Evolutionary conservation across 139 green algal species (phyloP), one percentile per base, ranked within the genome.

Genomic region (Picochlorum sp.): DNA sequence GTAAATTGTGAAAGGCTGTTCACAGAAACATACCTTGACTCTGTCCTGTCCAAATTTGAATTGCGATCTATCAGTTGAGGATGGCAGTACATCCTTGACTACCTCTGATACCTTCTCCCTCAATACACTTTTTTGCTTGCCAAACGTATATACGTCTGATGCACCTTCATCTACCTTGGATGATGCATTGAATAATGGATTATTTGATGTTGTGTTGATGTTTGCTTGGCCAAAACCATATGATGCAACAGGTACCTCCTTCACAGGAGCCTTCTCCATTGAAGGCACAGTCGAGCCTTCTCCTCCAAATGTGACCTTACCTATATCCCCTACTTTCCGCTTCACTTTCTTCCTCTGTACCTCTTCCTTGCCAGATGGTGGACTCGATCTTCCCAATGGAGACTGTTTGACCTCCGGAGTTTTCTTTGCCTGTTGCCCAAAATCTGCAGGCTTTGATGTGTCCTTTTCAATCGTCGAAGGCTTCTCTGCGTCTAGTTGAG

Each of bases 281-380:
- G 68, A 38, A 62, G 66, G 66, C 15, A 37, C 54, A 30, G 3
- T 30, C 28, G 28, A 30, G 7, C 4, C 4, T 7, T 68, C 62
- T n/a, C 63, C 62, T 18, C 69, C 69, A 71, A 76, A 71, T 3
- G 21, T 60, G 23, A 76, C 69, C 38, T 56, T 66, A 4, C 34
- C 34, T 41, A 11, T 41, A 41, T 13, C 34, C 65, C 23, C 64
- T 20, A 30, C 26, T 52, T 23, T 54, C 65, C 44, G 50, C 63
- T 47, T 21, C 15, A 18, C 49, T 11, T 62, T 14, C 16, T 44
- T 41, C 15, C 15, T 31, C 24, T 30, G 57, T 47, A 11, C 8
- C 5, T 41, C 34, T 41, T 41, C 34, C 34, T 11, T 41, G 34
- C 34, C 34, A 41, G 34, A 41, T 41, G 34, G 34, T 11, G 34